Percentiles rank a stretch among this genome's conserved stretches.
Conservation (phyloP, 1,139 yeast genomes). For the Taiozyma sp. region DNA sequence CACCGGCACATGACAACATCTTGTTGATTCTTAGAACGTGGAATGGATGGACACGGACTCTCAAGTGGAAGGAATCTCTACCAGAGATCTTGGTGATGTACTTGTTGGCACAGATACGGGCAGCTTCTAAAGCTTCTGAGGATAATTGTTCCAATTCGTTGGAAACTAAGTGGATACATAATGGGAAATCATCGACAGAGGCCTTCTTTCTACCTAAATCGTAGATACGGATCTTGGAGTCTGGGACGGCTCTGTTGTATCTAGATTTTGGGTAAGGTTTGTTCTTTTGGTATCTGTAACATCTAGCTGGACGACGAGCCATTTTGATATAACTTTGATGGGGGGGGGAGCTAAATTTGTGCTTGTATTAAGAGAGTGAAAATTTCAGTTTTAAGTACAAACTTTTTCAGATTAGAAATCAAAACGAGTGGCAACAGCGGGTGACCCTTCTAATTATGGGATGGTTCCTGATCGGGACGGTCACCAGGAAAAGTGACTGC, state of each 20-base stretch:
- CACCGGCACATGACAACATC: slow-evolving; percentile 99
- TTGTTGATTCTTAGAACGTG: slow-evolving; percentile 99
- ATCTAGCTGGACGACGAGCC: slow-evolving; percentile 99
- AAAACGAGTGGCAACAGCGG: background rate
- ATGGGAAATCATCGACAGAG: slow-evolving; percentile 96
- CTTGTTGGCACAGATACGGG: slow-evolving; percentile 99
- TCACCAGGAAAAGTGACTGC: background rate
- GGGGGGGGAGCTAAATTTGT: background rate
- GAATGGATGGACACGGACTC: slow-evolving; percentile 99
- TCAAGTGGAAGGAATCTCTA: slow-evolving; percentile 99
- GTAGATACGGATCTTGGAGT: slow-evolving; percentile 97
- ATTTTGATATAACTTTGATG: slow-evolving; percentile 47
- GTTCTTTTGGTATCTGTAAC: slow-evolving; percentile 99
- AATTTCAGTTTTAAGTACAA: slow-evolving; percentile 3
- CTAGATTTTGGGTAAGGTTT: slow-evolving; percentile 99
- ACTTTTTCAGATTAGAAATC: slow-evolving; percentile 17
- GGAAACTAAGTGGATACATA: slow-evolving; percentile 98
- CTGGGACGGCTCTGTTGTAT: slow-evolving; percentile 99
- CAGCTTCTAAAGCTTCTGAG: slow-evolving; percentile 99
- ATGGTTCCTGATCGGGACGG: background rate
- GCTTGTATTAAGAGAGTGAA: background rate
- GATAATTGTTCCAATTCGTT: slow-evolving; percentile 99
- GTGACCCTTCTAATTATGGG: background rate
- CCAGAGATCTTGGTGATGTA: slow-evolving; percentile 97
- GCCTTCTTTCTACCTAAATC: slow-evolving; percentile 99